Evolutionary conservation across 768 basidiomycete species (phyloP).

Genomic region (Mycena metata): DNA sequence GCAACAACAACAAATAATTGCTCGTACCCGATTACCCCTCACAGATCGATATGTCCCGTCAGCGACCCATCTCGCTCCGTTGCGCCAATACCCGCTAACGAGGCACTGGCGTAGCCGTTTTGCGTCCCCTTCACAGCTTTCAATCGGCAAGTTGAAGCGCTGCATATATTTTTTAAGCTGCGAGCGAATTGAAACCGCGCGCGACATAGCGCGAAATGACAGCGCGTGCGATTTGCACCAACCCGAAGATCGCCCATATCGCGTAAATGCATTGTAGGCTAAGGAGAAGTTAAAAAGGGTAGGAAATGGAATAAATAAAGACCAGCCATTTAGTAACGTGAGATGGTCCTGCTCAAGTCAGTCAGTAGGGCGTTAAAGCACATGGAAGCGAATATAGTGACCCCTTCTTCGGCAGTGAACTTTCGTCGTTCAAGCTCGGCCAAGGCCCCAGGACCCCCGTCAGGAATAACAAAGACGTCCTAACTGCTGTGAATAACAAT

Average conservation of each 20-base stretch:
- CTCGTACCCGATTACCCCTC: conserved; percentile 81
- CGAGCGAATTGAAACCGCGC: conserved; percentile 94
- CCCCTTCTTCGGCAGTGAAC: conserved; percentile 98
- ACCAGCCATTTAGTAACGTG: conserved; percentile 89
- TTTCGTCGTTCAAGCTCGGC: conserved; percentile 95
- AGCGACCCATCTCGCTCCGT: conserved; percentile 90
- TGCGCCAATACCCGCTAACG: conserved; percentile 93
- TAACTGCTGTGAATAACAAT: conserved; percentile 46
- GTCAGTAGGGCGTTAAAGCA: conserved; percentile 22
- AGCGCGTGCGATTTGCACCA: conserved; percentile 96
- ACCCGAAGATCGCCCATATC: conserved; percentile 84
- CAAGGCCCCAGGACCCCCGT: conserved; percentile 86
- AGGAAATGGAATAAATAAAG: background rate
- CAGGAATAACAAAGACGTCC: conserved; percentile 93
- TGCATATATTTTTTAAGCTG: conserved; percentile 96
- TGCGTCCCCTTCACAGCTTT: conserved; percentile 92
- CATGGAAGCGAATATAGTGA: conserved; percentile 51
- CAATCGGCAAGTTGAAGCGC: conserved; percentile 83
- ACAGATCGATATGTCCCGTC: conserved; percentile 96
- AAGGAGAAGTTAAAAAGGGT: conserved; percentile 9
- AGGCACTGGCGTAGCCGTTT: conserved; percentile 88
- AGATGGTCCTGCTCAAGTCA: conserved; percentile 85
- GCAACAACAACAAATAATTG: conserved; percentile 12
- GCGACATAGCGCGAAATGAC: conserved; percentile 93
- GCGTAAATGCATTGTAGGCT: conserved; percentile 95